A percentile compares a stretch with the other conserved stretches of the same genome.
phyloP scores from a whole-genome alignment of 768 basidiomycete genomes.

The Dioszegia crocea region DNA sequence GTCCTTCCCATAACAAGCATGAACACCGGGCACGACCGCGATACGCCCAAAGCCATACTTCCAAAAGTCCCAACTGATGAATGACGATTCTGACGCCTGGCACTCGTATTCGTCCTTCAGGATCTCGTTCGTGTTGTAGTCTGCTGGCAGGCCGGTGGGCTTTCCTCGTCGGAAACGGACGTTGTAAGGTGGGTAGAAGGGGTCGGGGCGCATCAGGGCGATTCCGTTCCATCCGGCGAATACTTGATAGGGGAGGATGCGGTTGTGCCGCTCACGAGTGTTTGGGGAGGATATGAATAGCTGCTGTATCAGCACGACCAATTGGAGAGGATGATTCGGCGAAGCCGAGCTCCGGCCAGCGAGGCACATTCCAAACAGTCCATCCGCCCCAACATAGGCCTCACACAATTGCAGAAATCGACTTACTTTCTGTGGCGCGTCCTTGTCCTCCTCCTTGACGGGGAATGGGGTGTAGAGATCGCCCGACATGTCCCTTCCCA shows the following conservation, averaged over 20 bases:
- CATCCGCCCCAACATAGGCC: no score
- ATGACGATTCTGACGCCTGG: conserved; percentile 37
- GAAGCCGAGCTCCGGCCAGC: no score
- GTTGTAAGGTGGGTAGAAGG: conserved; percentile 46
- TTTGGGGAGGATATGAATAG: conserved; percentile 39
- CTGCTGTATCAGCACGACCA: conserved; percentile 19
- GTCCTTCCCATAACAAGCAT: conserved; percentile 42
- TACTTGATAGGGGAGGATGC: conserved; percentile 43
- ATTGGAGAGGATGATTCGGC: no score
- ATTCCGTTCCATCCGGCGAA: conserved; percentile 50
- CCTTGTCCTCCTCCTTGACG: conserved; percentile 31
- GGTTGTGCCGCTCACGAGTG: conserved; percentile 33
- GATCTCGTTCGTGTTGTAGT: conserved; percentile 7
- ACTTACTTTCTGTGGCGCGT: conserved; percentile 38
- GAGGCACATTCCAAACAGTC: no score
- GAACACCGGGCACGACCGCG: conserved; percentile 36
- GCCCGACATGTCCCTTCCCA: conserved; percentile 47
- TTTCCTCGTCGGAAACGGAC: conserved; percentile 46
- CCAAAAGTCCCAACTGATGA: conserved; percentile 46
- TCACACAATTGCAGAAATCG: no score
- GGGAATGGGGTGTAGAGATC: conserved; percentile 45
- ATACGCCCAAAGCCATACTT: conserved; percentile 41
- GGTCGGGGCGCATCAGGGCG: conserved; percentile 40
- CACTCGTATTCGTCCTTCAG: conserved; percentile 30
- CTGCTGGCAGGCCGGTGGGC: background rate